Percentiles rank a stretch among this genome's conserved stretches.
Evolutionary conservation across 2,329 filamentous ascomycete genomes (phyloP).

Genomic region (Ophiognomonia clavigignenti-juglandacearum): DNA sequence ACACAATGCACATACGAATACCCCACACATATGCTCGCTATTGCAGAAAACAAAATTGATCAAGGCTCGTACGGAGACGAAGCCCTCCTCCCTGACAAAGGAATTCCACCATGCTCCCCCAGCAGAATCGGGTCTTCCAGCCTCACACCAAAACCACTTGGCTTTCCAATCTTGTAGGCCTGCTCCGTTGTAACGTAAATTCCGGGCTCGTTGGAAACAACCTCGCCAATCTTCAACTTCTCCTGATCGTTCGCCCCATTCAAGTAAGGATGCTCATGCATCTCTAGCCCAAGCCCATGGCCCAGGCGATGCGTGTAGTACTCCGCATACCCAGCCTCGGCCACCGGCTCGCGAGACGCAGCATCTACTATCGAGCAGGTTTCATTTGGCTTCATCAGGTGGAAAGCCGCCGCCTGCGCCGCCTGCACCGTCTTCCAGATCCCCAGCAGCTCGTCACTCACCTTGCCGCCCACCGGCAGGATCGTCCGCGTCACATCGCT

Average conservation of each 20-base stretch:
- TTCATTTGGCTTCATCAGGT: slow-evolving; percentile 22
- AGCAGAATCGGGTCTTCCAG: slow-evolving; percentile 26
- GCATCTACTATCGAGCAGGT: slow-evolving; percentile 24
- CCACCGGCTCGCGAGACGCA: slow-evolving; percentile 22
- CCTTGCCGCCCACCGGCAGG: slow-evolving; percentile 19
- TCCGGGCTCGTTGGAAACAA: slow-evolving; percentile 26
- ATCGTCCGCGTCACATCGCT: slow-evolving; percentile 26
- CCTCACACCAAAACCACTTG: slow-evolving; percentile 23
- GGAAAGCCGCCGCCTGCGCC: slow-evolving; percentile 23
- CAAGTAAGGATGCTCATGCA: slow-evolving; percentile 26
- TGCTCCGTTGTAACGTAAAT: slow-evolving; percentile 28
- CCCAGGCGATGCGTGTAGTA: slow-evolving; percentile 26
- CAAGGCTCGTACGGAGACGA: slow-evolving; percentile 24
- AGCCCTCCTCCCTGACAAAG: slow-evolving; percentile 23
- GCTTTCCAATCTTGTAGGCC: slow-evolving; percentile 20
- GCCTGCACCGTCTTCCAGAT: slow-evolving; percentile 22
- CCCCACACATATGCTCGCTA: background rate
- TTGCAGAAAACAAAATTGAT: background rate
- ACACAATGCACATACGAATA: background rate
- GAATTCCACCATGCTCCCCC: slow-evolving; percentile 22
- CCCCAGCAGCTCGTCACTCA: slow-evolving; percentile 21
- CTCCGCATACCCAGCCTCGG: slow-evolving; percentile 20
- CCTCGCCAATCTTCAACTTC: slow-evolving; percentile 21
- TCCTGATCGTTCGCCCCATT: slow-evolving; percentile 26
- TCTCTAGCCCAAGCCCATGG: slow-evolving; percentile 25